phyloP scores from a whole-genome alignment of 352 stramenopile species.

The Phytophthora syringae region DNA sequence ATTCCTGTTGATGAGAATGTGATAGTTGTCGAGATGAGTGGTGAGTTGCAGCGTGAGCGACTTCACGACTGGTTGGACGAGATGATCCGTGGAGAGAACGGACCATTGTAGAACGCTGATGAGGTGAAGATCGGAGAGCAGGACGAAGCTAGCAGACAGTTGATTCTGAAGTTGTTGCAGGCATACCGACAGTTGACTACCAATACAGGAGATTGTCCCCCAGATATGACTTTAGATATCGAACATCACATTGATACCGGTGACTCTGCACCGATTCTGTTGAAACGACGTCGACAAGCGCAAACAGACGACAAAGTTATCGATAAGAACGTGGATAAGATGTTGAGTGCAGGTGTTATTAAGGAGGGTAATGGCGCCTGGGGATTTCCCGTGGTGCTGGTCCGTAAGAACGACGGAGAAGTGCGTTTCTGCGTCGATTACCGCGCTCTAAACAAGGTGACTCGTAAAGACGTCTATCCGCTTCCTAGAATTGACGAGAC shows the following conservation, averaged over 20 bases:
- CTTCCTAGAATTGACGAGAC: background rate
- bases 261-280: background rate
- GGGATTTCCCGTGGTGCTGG: background rate
- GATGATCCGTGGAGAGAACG: background rate
- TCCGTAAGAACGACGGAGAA: background rate
- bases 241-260: conserved; percentile 6
- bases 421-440: background rate
- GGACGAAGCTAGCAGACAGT: background rate
- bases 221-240: background rate
- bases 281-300: background rate
- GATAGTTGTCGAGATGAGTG: background rate
- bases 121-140: background rate
- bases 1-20: background rate
- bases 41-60: background rate
- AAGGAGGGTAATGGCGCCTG: background rate
- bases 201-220: conserved; percentile 1
- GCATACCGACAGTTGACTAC: background rate
- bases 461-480: background rate
- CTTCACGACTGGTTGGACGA: background rate
- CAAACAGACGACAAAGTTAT: background rate
- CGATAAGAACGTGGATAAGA: background rate
- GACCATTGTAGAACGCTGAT: background rate
- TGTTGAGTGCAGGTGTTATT: background rate
- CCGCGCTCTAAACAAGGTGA: background rate
- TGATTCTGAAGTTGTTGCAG: background rate